A percentile compares a stretch with the other conserved stretches of the same genome.
Conservation (phyloP, 768 basidiomycete genomes). For the Epithele typhae region DNA sequence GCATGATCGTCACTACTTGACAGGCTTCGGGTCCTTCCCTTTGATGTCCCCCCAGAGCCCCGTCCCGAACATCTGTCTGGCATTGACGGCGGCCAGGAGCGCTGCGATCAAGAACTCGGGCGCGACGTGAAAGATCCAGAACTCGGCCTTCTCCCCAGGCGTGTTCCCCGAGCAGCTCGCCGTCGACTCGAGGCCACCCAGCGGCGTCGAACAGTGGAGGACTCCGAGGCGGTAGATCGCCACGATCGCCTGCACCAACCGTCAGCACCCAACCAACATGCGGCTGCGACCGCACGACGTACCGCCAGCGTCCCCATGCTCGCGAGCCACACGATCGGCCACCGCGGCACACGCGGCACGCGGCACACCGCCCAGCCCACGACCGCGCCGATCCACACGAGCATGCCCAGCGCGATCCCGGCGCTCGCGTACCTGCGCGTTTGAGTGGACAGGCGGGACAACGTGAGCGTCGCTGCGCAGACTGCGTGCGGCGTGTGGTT, state of each 20-base stretch:
- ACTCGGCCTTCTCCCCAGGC: slow-evolving; percentile 3
- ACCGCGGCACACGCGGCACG: slow-evolving; percentile 4
- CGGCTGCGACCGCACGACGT: background rate
- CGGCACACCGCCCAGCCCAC: background rate
- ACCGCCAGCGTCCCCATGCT: slow-evolving; percentile 2
- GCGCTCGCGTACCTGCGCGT: slow-evolving; percentile 3
- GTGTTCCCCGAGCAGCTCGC: slow-evolving; percentile 11
- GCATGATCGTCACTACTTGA: too few species aligned
- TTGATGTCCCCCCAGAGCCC: slow-evolving; percentile 8
- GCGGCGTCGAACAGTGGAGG: slow-evolving; percentile 9
- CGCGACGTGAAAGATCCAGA: slow-evolving; percentile 14
- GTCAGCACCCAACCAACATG: too few species aligned
- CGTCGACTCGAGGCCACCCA: slow-evolving; percentile 7
- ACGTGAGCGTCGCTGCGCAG: too few species aligned
- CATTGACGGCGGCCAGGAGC: slow-evolving; percentile 10
- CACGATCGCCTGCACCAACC: slow-evolving; percentile 2
- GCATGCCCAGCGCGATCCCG: background rate
- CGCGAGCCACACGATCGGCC: background rate
- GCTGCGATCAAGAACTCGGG: slow-evolving; percentile 13
- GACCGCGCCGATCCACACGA: background rate
- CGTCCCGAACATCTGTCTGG: slow-evolving; percentile 8
- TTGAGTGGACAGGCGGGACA: too few species aligned
- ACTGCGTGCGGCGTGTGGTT: too few species aligned
- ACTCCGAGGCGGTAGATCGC: slow-evolving; percentile 10
- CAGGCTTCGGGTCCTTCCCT: background rate